phyloP scores from a whole-genome alignment of 1,139 yeast genomes.

The Candida pseudoviswanathii region DNA sequence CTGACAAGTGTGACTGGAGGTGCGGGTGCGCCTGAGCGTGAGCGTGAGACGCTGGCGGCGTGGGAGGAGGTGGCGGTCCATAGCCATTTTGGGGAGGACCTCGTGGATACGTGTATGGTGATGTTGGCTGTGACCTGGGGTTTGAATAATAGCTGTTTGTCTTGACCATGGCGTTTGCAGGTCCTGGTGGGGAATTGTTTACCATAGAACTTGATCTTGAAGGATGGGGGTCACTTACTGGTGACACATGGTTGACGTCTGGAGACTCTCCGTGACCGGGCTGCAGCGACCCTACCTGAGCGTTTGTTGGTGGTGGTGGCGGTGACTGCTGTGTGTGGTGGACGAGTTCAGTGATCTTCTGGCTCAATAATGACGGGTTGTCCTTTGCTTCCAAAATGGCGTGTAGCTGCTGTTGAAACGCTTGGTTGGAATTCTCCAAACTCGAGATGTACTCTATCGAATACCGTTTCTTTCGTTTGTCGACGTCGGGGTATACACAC shows the following conservation, averaged over 20 bases:
- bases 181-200: background rate
- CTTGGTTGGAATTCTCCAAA: constrained; percentile 10
- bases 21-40: constrained; percentile 1
- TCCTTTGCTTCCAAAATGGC: constrained; percentile 5
- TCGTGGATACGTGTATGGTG: constrained; percentile 5
- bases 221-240: background rate
- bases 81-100: background rate
- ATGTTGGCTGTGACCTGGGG: constrained; percentile 1
- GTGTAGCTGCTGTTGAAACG: constrained; percentile 8
- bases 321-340: background rate
- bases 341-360: background rate
- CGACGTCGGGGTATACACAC: constrained; percentile 16
- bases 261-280: background rate
- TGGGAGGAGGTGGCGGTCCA: constrained; percentile 1
- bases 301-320: background rate
- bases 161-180: background rate
- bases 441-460: constrained; percentile 13
- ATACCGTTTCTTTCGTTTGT: constrained; percentile 14
- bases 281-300: background rate
- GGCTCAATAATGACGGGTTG: constrained; percentile 8
- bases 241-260: background rate
- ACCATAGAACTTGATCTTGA: constrained; percentile 1
- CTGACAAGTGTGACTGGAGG: background rate
- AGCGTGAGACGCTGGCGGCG: no score
- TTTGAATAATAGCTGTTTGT: background rate